Percentiles rank a stretch among this genome's conserved stretches.
phyloP scores from a whole-genome alignment of 306 rosid species.

The Senna siamea region DNA sequence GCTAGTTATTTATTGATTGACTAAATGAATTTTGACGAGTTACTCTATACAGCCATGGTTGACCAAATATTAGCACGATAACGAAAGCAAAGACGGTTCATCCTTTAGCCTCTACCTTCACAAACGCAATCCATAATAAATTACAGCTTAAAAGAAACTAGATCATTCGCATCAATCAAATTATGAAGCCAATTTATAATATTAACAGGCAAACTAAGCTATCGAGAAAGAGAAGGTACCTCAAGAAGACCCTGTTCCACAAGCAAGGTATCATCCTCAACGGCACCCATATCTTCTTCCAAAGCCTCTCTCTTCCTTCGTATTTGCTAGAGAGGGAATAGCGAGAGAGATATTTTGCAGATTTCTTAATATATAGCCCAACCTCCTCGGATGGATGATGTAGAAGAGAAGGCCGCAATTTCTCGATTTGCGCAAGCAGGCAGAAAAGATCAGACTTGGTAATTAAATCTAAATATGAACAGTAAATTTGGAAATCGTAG shows the following conservation, averaged over 20 bases:
- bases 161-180: constrained; percentile 3
- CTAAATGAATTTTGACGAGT: background rate
- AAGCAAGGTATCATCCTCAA: too few relatives aligned
- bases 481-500: too few relatives aligned
- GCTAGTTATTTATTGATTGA: background rate
- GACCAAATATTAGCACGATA: background rate
- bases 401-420: background rate
- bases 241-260: background rate
- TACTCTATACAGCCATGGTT: background rate
- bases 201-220: background rate
- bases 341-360: background rate
- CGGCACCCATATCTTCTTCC: too few relatives aligned
- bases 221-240: constrained; percentile 37
- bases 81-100: background rate
- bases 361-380: background rate
- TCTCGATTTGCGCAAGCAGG: background rate
- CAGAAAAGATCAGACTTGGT: background rate
- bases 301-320: too few relatives aligned
- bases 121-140: background rate
- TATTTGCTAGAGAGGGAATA: too few relatives aligned
- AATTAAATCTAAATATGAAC: background rate
- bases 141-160: background rate
- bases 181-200: background rate
- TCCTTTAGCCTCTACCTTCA: too few relatives aligned
- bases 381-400: background rate